Base-by-base conservation (phyloP, 192 early-diverging fungal genomes). In the Physocladia obscura region DNA sequence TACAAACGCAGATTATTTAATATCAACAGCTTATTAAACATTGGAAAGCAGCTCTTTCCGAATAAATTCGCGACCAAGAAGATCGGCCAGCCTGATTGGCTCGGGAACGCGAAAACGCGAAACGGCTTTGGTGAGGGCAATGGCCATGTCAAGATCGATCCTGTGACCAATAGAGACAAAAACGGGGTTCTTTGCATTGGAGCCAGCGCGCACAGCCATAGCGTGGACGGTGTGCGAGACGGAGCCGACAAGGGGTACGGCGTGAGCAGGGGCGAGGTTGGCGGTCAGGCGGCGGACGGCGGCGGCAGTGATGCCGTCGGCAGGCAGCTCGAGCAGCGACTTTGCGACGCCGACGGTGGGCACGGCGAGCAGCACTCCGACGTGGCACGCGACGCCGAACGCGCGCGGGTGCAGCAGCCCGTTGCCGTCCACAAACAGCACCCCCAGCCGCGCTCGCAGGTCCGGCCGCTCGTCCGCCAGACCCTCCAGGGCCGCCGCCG, bases 261-360 rank as follows among this genome's bases (percentile, higher is more conserved):
- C 40, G 22, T 67, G 32, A 44, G 87, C 62, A 57, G 59, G 71
- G 52, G 87, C 73, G 32, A 81, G 77, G 13, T 73, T 67, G 17
- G 73, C 74, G 22, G 35, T 56, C 34, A 82, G 69, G 2, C 48
- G 73, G 69, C 88, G 94, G 44, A 89, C 77, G n/a, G 65, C 71
- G 11, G 34, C 67, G 69, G 86, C 86, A 21, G 75, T 80, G 36
- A 82, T 74, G 26, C 40, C 67, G 8, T 89, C 92, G 15, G 78
- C 85, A 27, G 87, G 81, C 54, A 97, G 88, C 38, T 89, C 84
- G 11, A 97, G 70, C 70, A 93, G 90, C 78, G 95, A 97, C 64
- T 98, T 98, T 6, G 82, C 94, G 26, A 96, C 87, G 3, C 95
- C 96, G 27, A 97, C 83, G 0, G 93, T 90, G 0, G 93, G 92